Conservation (phyloP, 306 rosid genomes). For the Lagenaria siceraria region DNA sequence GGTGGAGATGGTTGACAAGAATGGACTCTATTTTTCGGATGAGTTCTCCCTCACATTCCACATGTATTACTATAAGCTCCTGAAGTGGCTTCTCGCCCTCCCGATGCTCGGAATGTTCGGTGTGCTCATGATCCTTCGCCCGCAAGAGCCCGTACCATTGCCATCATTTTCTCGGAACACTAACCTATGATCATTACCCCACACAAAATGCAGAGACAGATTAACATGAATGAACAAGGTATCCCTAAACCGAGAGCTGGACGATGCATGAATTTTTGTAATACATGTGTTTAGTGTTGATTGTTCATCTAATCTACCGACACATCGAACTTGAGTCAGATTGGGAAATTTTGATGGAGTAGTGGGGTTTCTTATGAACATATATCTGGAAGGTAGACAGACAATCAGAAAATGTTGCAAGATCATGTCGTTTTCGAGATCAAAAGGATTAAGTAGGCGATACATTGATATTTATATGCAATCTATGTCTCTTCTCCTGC, state of each 20-base stretch:
- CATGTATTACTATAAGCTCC: constrained; percentile 80
- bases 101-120: constrained; percentile 96
- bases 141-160: constrained; percentile 81
- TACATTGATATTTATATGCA: background rate
- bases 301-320: constrained; percentile 2
- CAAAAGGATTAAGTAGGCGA: background rate
- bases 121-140: constrained; percentile 77
- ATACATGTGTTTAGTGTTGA: background rate
- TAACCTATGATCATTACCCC: constrained; percentile 24
- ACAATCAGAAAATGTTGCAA: background rate
- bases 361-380: background rate
- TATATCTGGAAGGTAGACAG: background rate
- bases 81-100: constrained; percentile 93
- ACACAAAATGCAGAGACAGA: background rate
- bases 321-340: background rate
- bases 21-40: constrained; percentile 78
- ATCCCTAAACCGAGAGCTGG: background rate
- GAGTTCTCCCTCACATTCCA: constrained; percentile 97
- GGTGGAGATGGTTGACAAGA: constrained; percentile 97
- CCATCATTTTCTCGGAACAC: constrained; percentile 87
- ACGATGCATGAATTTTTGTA: background rate
- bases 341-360: background rate
- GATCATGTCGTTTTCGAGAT: background rate
- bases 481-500: background rate
- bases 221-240: background rate